Evolutionary conservation across 2,329 filamentous ascomycete species (phyloP), one percentile per base, ranked within the genome.

Genomic region (Colletotrichum sp.): DNA sequence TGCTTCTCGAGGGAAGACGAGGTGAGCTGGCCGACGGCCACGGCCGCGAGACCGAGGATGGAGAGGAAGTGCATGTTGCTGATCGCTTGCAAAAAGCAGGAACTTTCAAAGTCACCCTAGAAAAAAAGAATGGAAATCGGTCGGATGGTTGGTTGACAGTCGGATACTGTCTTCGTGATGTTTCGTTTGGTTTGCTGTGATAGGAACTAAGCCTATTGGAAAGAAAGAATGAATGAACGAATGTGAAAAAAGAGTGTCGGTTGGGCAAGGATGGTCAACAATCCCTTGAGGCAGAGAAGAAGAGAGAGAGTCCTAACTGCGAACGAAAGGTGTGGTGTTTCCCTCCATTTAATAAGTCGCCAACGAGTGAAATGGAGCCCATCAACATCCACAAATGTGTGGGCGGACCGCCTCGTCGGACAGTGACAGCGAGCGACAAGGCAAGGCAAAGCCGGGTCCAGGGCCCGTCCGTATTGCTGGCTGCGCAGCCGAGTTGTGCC

Each of bases 1-100:
- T 83, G 81, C 71, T 79, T 82, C 68, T 79, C 76, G 59, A 84
- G 77, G 21, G 81, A 81, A 36, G 76, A 79, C 44, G 78, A 55
- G 21, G 77, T 79, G 18, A 79, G 77, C 75, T 78, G 77, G 59
- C 60, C 77, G 60, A 78, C 71, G 75, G 71, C 72, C 65, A 68
- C 32, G 73, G 69, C 73, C 57, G 73, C 69, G 44, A 76, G 44
- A 70, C 69, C 73, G 26, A 76, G 69, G 7, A 72, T 28, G 57
- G 64, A 68, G 63, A 76, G 49, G 44, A 73, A 59, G 24, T 49
- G 73, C 73, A 72, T 68, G 13, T 34, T 32, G 26, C 26, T 30
- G 55, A 12, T 30, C 8, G 44, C 18, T 55, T 39, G 18, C 30
- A 12, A 69, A 69, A 55, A 52, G 68, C 36, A 62, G 69, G 39